Evolutionary conservation across 257 asterid genomes (phyloP).

Genomic region (Pogostemon cablin): DNA sequence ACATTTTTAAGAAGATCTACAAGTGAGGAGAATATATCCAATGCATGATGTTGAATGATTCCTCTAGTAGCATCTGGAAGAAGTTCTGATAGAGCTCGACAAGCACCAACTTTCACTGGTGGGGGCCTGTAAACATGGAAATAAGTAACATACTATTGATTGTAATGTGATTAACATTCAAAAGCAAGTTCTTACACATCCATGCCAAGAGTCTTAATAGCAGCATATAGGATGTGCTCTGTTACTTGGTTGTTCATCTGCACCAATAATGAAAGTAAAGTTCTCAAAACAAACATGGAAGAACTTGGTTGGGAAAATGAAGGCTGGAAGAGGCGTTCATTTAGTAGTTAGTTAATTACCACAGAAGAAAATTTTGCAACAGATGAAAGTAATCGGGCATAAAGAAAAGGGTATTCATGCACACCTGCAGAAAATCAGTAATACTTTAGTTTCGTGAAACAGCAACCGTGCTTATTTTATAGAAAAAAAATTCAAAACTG

Average conservation of each 20-base stretch:
- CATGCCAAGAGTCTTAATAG: slow-evolving; percentile 83
- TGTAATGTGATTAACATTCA: slow-evolving; percentile 18
- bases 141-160: slow-evolving; percentile 23
- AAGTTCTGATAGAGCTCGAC: slow-evolving; percentile 89
- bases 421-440: slow-evolving; percentile 54
- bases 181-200: slow-evolving; percentile 69
- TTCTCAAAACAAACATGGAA: slow-evolving; percentile 23
- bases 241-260: slow-evolving; percentile 75
- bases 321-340: slow-evolving; percentile 27
- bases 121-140: slow-evolving; percentile 64
- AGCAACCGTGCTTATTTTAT: slow-evolving; percentile 23
- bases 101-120: slow-evolving; percentile 95
- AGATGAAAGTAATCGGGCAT: slow-evolving; percentile 87
- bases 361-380: slow-evolving; percentile 79
- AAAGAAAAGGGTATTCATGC: slow-evolving; percentile 81
- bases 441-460: slow-evolving; percentile 30
- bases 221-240: slow-evolving; percentile 72
- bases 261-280: slow-evolving; percentile 39
- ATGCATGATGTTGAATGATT: slow-evolving; percentile 64
- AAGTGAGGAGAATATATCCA: slow-evolving; percentile 77
- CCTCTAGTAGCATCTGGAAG: slow-evolving; percentile 69
- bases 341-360: slow-evolving; percentile 48
- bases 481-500: slow-evolving; percentile 8
- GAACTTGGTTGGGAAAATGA: slow-evolving; percentile 9
- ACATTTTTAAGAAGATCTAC: slow-evolving; percentile 87